Percentiles rank a stretch among this genome's conserved stretches.
These are phyloP conservation scores for Hymenoscyphus scutula DNA, from an alignment of 2,329 filamentous ascomycete species.

Conservation along the genomic window DNA sequence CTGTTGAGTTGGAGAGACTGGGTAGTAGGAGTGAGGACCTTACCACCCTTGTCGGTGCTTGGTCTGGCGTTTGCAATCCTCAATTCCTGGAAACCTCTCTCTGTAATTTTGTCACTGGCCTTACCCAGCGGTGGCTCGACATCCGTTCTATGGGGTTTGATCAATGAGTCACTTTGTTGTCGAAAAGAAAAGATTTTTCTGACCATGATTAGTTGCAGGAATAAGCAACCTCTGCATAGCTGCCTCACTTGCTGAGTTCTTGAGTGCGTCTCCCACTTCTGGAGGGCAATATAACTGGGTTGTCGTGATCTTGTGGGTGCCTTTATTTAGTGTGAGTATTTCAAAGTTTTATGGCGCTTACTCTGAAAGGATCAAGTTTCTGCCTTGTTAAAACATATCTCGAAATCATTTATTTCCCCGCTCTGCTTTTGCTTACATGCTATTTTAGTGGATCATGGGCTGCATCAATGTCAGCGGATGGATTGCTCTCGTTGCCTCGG, in stretches of 20 bases:
- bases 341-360: neutral
- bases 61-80: constrained; percentile 58
- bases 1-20: constrained; percentile 49
- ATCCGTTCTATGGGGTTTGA: constrained; percentile 70
- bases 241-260: constrained; percentile 57
- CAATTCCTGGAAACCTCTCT: constrained; percentile 56
- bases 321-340: constrained; percentile 37
- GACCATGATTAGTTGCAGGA: constrained; percentile 53
- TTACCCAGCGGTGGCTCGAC: constrained; percentile 70
- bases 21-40: constrained; percentile 50
- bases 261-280: constrained; percentile 53
- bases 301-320: constrained; percentile 50
- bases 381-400: neutral
- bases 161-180: constrained; percentile 40
- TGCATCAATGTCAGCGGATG: constrained; percentile 48
- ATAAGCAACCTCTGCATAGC: constrained; percentile 51
- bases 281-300: constrained; percentile 59
- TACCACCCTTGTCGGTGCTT: constrained; percentile 55
- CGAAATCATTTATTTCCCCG: neutral
- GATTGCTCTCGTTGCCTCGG: constrained; percentile 47
- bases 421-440: neutral
- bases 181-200: constrained; percentile 40
- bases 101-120: constrained; percentile 46
- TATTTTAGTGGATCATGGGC: constrained; percentile 40
- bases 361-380: neutral